A percentile compares a stretch with the other conserved stretches of the same genome.
Evolutionary conservation across 2,329 filamentous ascomycete genomes (phyloP).

Genomic region (Pleomassaria siparia): DNA sequence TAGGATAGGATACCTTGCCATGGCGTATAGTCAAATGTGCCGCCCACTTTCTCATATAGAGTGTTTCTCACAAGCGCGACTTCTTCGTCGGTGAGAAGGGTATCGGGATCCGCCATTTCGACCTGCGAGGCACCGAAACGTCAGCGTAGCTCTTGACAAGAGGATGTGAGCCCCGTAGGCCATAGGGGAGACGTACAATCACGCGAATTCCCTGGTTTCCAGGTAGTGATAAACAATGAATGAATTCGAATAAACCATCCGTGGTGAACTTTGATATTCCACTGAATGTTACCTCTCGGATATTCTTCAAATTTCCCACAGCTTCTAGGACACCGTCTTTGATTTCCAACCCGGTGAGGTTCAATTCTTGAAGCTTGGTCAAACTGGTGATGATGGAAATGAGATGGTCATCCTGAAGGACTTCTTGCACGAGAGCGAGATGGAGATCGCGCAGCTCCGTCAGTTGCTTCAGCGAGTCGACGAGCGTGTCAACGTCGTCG

Average conservation of each 20-base stretch:
- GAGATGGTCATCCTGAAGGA: conserved; percentile 55
- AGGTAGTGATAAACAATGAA: conserved; percentile 43
- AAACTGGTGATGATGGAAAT: conserved; percentile 49
- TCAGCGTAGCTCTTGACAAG: background rate
- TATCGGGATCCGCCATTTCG: conserved; percentile 50
- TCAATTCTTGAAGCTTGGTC: conserved; percentile 56
- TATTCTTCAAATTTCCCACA: conserved; percentile 50
- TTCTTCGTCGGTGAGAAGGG: conserved; percentile 43
- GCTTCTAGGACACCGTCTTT: conserved; percentile 52
- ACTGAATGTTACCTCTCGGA: conserved; percentile 57
- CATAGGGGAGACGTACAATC: no score
- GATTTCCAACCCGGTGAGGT: conserved; percentile 57
- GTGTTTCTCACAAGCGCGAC: conserved; percentile 42
- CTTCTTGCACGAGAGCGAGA: conserved; percentile 54
- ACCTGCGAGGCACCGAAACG: background rate
- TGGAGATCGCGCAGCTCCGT: conserved; percentile 56
- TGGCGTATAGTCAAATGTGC: conserved; percentile 47
- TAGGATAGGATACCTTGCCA: conserved; percentile 42
- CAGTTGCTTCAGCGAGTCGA: conserved; percentile 55
- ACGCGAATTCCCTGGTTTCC: conserved; percentile 48
- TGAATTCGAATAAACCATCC: conserved; percentile 51
- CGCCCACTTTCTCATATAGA: conserved; percentile 44
- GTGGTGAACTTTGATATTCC: conserved; percentile 59
- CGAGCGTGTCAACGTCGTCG: conserved; percentile 52
- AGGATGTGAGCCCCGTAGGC: background rate